A percentile compares a stretch with the other conserved stretches of the same genome.
Conservation (phyloP, 108 stramenopile species). For the Pseudonitzschia delicatissima region DNA sequence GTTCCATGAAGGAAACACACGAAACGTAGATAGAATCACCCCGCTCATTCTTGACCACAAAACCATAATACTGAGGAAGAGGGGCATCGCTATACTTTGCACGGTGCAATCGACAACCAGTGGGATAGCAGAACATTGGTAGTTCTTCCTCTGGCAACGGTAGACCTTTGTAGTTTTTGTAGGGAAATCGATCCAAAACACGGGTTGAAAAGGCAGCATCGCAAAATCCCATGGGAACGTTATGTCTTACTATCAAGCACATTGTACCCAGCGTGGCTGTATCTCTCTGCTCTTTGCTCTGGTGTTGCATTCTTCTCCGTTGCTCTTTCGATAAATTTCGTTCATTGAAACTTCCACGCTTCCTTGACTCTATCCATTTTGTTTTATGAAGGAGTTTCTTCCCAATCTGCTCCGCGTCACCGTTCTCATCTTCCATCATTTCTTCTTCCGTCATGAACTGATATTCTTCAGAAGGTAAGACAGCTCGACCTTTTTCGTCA, state of each 20-base stretch:
- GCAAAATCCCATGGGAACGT: slow-evolving; percentile 72
- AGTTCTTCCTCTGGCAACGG: slow-evolving; percentile 87
- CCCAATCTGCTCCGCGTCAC: slow-evolving; percentile 20
- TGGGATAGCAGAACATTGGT: slow-evolving; percentile 89
- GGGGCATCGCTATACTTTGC: slow-evolving; percentile 63
- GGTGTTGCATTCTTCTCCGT: neutral
- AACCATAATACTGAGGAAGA: slow-evolving; percentile 75
- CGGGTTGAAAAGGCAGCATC: slow-evolving; percentile 70
- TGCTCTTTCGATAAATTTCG: neutral
- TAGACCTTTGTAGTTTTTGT: slow-evolving; percentile 78
- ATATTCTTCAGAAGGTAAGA: slow-evolving; percentile 37
- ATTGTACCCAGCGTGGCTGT: slow-evolving; percentile 14
- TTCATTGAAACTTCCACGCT: neutral
- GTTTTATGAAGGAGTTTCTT: slow-evolving; percentile 29
- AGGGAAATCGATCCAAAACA: slow-evolving; percentile 81
- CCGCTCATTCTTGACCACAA: slow-evolving; percentile 89
- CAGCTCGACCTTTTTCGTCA: slow-evolving; percentile 42
- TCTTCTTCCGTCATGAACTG: slow-evolving; percentile 22
- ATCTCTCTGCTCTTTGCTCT: neutral
- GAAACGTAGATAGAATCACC: slow-evolving; percentile 82
- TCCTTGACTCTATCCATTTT: slow-evolving; percentile 26
- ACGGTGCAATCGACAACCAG: slow-evolving; percentile 65
- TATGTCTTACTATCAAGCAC: slow-evolving; percentile 47
- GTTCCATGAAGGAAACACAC: slow-evolving; percentile 86
- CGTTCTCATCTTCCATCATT: slow-evolving; percentile 52